phyloP scores from a whole-genome alignment of 352 stramenopile species.

The Blastocystis sp. region DNA sequence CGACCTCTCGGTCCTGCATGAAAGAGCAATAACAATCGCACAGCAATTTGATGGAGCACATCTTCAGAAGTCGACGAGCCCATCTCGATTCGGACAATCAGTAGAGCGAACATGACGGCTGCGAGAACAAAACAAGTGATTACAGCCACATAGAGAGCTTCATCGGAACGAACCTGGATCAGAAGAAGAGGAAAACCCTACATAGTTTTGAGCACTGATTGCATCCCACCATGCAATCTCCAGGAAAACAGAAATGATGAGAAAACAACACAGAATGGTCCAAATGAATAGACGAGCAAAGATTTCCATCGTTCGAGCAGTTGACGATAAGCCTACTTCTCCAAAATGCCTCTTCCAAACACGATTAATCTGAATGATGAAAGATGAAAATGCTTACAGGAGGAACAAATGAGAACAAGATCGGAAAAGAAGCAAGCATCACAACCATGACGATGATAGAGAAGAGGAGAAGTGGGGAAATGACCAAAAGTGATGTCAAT shows the following conservation, averaged over 20 bases:
- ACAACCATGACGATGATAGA: not conserved
- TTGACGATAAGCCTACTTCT: not conserved
- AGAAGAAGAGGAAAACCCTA: not conserved
- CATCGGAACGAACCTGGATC: not conserved
- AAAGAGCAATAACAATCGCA: not conserved
- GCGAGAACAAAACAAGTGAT: not conserved
- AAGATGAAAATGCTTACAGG: not conserved
- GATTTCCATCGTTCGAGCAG: not conserved
- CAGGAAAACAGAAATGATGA: not conserved
- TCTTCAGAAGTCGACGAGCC: constrained; percentile 44
- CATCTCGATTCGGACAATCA: constrained; percentile 54
- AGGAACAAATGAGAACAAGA: constrained; percentile 21
- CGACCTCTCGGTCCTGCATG: constrained; percentile 24
- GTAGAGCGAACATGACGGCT: not conserved
- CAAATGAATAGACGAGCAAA: not conserved
- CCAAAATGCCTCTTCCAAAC: constrained; percentile 24
- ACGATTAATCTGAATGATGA: not conserved
- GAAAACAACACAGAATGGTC: not conserved
- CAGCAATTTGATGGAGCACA: constrained; percentile 20
- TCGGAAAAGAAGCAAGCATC: not conserved
- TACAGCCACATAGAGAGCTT: not conserved
- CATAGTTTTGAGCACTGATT: not conserved
- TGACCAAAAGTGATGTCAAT: not conserved
- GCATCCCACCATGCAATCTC: not conserved
- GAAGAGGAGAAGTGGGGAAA: constrained; percentile 16